Evolutionary conservation across 2,329 filamentous ascomycete species (phyloP).

Genomic region (Colletotrichum sp.): DNA sequence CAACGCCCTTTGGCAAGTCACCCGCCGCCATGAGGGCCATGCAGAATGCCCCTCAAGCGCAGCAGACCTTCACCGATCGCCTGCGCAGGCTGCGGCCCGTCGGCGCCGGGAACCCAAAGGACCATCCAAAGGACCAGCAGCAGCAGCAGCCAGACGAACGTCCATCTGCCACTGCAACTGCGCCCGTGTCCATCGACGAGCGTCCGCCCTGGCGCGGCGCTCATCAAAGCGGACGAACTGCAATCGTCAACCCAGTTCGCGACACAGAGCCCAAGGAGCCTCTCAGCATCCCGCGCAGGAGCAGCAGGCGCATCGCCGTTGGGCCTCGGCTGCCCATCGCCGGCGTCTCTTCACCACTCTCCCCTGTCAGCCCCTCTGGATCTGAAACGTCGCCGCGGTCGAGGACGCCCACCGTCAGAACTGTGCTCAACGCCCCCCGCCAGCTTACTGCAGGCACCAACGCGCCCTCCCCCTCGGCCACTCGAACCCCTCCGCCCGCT

Average conservation of each 20-base stretch:
- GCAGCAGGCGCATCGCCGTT: conserved; percentile 43
- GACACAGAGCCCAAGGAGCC: conserved; percentile 63
- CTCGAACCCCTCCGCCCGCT: conserved; percentile 21
- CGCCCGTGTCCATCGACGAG: conserved; percentile 34
- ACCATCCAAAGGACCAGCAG: background rate
- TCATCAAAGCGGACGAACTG: conserved; percentile 71
- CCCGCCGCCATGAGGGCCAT: conserved; percentile 26
- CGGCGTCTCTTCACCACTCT: conserved; percentile 26
- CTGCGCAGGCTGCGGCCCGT: conserved; percentile 45
- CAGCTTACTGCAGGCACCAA: conserved; percentile 1
- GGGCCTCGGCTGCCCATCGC: conserved; percentile 24
- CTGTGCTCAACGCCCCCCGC: conserved; percentile 26
- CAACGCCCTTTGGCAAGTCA: conserved; percentile 22
- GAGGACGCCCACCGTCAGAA: conserved; percentile 35
- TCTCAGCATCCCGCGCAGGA: conserved; percentile 60
- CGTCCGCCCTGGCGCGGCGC: conserved; percentile 74
- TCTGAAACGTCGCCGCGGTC: conserved; percentile 37
- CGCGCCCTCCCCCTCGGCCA: conserved; percentile 34
- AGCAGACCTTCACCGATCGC: conserved; percentile 48
- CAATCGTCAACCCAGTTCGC: conserved; percentile 67
- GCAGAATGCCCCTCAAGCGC: conserved; percentile 21
- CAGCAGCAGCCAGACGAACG: conserved; percentile 14
- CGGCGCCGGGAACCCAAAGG: background rate
- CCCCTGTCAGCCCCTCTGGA: conserved; percentile 34
- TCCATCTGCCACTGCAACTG: conserved; percentile 25